These are phyloP conservation scores for Chondrostereum purpureum DNA, from an alignment of 1,284 basidiomycete genomes.

Conservation along the genomic window DNA sequence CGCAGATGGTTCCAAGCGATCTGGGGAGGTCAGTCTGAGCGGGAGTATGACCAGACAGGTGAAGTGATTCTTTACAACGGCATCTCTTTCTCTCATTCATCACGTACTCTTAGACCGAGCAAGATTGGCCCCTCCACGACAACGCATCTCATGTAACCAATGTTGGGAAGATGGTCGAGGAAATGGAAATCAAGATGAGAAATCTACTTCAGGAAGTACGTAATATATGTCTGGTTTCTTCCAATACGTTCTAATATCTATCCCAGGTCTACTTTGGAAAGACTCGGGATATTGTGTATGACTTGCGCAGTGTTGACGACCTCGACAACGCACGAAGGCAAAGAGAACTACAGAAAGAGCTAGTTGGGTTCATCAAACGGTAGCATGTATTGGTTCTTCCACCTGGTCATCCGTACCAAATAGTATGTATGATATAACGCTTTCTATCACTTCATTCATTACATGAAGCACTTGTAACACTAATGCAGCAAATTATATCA, in stretches of 20 bases:
- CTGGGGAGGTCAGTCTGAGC: conserved; percentile 79
- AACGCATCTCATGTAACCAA: conserved; percentile 84
- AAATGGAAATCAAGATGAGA: conserved; percentile 98
- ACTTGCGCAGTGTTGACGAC: conserved; percentile 83
- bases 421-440: no score
- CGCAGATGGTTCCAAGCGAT: conserved; percentile 44
- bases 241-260: conserved; percentile 2
- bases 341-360: conserved; percentile 86
- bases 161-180: conserved; percentile 92
- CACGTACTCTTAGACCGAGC: conserved; percentile 58
- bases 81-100: conserved; percentile 8
- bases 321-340: conserved; percentile 79
- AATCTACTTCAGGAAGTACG: conserved; percentile 84
- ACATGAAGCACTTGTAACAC: no score
- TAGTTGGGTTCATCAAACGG: conserved; percentile 84
- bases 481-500: no score
- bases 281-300: conserved; percentile 90
- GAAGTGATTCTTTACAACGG: conserved; percentile 18
- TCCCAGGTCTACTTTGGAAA: conserved; percentile 93
- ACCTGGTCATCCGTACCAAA: no score
- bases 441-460: no score
- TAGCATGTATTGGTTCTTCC: no score
- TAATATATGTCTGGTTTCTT: conserved; percentile 11
- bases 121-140: conserved; percentile 77
- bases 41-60: conserved; percentile 98